Evolutionary conservation across 1,139 yeast genomes (phyloP).

Genomic region (Diutina ranongensis): DNA sequence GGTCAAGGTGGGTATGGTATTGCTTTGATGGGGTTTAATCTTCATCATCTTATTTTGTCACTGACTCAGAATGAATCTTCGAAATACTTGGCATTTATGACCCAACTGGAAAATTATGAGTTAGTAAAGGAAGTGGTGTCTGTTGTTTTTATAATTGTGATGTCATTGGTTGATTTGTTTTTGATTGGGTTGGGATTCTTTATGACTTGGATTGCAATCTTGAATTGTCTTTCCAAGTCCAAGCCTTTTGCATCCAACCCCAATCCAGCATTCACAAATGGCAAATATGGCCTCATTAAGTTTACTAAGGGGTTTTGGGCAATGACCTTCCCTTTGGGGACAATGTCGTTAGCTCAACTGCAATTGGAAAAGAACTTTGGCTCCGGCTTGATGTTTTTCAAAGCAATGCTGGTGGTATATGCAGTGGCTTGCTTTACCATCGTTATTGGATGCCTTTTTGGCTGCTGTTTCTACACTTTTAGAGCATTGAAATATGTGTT

Average conservation of each 20-base stretch:
- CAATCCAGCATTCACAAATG: conserved; percentile 12
- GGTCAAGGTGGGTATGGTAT: conserved; percentile 78
- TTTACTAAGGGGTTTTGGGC: conserved; percentile 73
- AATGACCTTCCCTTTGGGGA: conserved; percentile 83
- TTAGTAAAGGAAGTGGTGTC: background rate
- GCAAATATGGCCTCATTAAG: conserved; percentile 17
- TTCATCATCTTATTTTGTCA: conserved; percentile 7
- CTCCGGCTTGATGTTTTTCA: conserved; percentile 28
- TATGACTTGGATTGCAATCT: conserved; percentile 44
- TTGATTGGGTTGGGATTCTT: conserved; percentile 53
- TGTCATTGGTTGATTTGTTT: conserved; percentile 9
- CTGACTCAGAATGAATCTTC: background rate
- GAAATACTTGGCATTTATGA: conserved; percentile 2
- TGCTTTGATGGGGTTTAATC: conserved; percentile 40
- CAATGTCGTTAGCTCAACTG: conserved; percentile 54
- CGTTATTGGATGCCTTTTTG: conserved; percentile 6
- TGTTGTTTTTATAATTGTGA: background rate
- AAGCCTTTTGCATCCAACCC: conserved; percentile 20
- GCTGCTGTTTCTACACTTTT: background rate
- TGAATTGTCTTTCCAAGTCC: conserved; percentile 28
- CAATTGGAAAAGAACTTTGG: conserved; percentile 31
- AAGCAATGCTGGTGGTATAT: conserved; percentile 51
- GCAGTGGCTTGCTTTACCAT: conserved; percentile 21
- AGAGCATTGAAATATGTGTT: background rate
- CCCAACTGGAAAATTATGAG: background rate